Percentiles rank a stretch among this genome's conserved stretches.
These are phyloP conservation scores for Candida peoriensis DNA, from an alignment of 805 yeast genomes.

Conservation along the genomic window DNA sequence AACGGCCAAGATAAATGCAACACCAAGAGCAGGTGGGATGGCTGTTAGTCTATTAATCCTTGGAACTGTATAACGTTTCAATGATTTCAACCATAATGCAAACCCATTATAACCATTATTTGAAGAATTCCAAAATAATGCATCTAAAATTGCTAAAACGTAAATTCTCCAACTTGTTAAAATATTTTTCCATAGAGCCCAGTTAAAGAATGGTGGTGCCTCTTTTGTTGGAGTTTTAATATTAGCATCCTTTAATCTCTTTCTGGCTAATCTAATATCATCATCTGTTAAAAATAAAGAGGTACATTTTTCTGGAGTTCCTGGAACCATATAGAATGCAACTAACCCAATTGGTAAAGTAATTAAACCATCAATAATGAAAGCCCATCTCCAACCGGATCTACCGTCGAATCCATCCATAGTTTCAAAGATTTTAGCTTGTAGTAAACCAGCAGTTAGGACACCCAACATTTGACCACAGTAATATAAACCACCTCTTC, in stretches of 20 bases:
- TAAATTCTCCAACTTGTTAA: constrained; percentile 50
- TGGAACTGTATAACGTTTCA: constrained; percentile 31
- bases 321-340: constrained; percentile 56
- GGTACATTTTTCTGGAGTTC: constrained; percentile 56
- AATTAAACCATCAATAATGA: constrained; percentile 54
- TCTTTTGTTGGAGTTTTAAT: constrained; percentile 25
- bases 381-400: constrained; percentile 64
- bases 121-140: constrained; percentile 51
- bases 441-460: constrained; percentile 51
- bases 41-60: constrained; percentile 30
- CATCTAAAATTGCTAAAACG: constrained; percentile 43
- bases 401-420: constrained; percentile 40
- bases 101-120: constrained; percentile 37
- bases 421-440: constrained; percentile 37
- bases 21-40: constrained; percentile 27
- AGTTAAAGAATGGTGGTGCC: constrained; percentile 32
- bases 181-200: constrained; percentile 45
- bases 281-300: constrained; percentile 50
- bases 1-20: constrained; percentile 4
- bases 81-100: constrained; percentile 42
- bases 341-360: constrained; percentile 53
- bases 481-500: constrained; percentile 58
- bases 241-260: constrained; percentile 30
- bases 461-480: constrained; percentile 46
- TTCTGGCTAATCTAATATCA: constrained; percentile 49